These are phyloP conservation scores for Candida tibetensis DNA, from an alignment of 805 yeast species.

Conservation along the genomic window DNA sequence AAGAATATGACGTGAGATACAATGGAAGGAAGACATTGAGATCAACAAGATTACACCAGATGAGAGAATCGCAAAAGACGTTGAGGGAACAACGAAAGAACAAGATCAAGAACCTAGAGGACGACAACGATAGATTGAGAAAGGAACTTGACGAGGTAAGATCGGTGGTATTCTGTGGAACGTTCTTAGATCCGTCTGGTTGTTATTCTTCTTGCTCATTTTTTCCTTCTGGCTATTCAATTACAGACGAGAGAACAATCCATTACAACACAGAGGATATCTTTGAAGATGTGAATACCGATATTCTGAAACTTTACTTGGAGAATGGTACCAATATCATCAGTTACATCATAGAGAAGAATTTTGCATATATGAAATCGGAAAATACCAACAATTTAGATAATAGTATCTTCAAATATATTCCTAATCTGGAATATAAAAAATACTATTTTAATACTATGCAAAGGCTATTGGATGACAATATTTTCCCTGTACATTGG, in stretches of 20 bases:
- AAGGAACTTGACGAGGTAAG: not conserved
- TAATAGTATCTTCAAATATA: constrained; percentile 1
- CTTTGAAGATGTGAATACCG: not conserved
- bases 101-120: constrained; percentile 3
- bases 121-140: not conserved
- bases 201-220: not conserved
- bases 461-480: not conserved
- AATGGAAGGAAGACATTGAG: constrained; percentile 2
- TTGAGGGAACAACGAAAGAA: constrained; percentile 6
- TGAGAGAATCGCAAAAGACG: constrained; percentile 9
- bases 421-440: not conserved
- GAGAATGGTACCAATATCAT: not conserved
- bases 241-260: not conserved
- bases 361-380: not conserved
- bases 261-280: not conserved
- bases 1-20: constrained; percentile 1
- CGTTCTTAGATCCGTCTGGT: not conserved
- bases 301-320: constrained; percentile 4
- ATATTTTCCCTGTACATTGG: constrained; percentile 1
- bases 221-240: not conserved
- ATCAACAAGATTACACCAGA: constrained; percentile 3
- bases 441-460: not conserved
- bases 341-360: not conserved
- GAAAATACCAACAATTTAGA: not conserved
- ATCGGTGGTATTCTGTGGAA: not conserved